phyloP scores from a whole-genome alignment of 768 basidiomycete species.

The Boletus barrowsii region DNA sequence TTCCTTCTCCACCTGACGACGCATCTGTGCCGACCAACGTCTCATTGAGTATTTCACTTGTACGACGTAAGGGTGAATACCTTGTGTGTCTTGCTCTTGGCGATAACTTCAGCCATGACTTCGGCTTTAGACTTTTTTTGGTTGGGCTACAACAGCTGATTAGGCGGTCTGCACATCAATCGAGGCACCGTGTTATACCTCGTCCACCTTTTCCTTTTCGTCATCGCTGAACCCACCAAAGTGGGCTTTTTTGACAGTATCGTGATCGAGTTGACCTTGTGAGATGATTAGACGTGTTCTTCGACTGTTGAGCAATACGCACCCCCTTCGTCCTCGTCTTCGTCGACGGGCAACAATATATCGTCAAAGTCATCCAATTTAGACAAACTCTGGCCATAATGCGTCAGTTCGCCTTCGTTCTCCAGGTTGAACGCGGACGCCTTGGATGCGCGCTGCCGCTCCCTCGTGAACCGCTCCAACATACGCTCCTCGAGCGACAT shows the following conservation, averaged over 20 bases:
- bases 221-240: conserved; percentile 87
- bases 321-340: conserved; percentile 52
- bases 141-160: conserved; percentile 50
- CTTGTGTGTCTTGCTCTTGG: conserved; percentile 96
- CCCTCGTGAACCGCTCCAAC: conserved; percentile 92
- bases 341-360: conserved; percentile 50
- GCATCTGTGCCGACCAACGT: conserved; percentile 48
- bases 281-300: conserved; percentile 1
- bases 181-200: conserved; percentile 35
- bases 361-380: conserved; percentile 83
- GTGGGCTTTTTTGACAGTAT: conserved; percentile 66
- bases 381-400: conserved; percentile 86
- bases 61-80: conserved; percentile 37
- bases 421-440: conserved; percentile 84
- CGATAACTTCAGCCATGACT: conserved; percentile 96
- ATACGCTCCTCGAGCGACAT: conserved; percentile 97
- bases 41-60: not conserved
- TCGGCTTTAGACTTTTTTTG: conserved; percentile 92
- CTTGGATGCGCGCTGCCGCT: conserved; percentile 77
- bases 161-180: not conserved
- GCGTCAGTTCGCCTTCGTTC: conserved; percentile 87
- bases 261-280: conserved; percentile 63
- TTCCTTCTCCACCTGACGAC: conserved; percentile 85
- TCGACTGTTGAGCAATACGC: conserved; percentile 6
- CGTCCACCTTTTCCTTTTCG: conserved; percentile 50